phyloP scores from a whole-genome alignment of 1,284 basidiomycete genomes.

The Ceratobasidium sp. region DNA sequence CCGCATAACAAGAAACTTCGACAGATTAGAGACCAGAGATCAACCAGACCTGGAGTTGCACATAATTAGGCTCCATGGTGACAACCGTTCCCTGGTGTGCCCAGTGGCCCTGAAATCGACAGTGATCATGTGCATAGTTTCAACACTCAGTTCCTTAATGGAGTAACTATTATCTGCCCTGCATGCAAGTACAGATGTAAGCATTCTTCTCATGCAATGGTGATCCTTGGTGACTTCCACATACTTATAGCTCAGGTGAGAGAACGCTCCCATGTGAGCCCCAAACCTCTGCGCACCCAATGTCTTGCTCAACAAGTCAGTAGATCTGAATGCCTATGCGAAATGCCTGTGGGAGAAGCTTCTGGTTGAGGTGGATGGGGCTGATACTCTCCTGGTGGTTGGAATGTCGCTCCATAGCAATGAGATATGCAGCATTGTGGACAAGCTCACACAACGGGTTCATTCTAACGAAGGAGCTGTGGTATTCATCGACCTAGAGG shows the following conservation, averaged over 20 bases:
- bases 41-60: neutral
- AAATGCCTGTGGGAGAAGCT: neutral
- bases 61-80: neutral
- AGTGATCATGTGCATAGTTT: neutral
- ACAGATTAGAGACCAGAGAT: neutral
- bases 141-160: neutral
- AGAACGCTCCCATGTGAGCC: no score
- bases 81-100: neutral
- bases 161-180: constrained; percentile 5
- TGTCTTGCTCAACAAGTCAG: neutral
- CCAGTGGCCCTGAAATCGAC: neutral
- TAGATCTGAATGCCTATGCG: neutral
- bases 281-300: neutral
- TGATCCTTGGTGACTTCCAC: no score
- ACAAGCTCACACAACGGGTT: neutral
- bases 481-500: neutral
- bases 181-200: no score
- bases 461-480: neutral
- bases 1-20: neutral
- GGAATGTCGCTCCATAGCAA: neutral
- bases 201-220: no score
- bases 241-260: no score
- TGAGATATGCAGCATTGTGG: neutral
- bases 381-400: neutral
- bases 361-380: neutral